A percentile compares a stretch with the other conserved stretches of the same genome.
phyloP scores from a whole-genome alignment of 2,329 filamentous ascomycete species.

The Meredithiella fracta region DNA sequence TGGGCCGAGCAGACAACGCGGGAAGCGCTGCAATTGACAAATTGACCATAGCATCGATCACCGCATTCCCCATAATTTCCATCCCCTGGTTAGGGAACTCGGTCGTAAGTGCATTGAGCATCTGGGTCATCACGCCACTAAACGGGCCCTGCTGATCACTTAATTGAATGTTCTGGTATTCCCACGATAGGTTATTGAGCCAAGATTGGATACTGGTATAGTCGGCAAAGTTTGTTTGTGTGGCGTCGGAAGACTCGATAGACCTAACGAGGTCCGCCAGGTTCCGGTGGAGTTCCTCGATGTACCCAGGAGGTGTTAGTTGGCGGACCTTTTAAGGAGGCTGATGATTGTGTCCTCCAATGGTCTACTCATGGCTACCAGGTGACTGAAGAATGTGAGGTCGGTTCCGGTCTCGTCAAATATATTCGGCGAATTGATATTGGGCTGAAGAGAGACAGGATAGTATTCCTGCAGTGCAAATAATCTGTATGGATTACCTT shows the following conservation, averaged over 20 bases:
- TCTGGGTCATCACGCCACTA: constrained; percentile 14
- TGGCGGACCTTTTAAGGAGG: constrained; percentile 39
- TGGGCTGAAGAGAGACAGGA: constrained; percentile 53
- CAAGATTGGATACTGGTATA: constrained; percentile 45
- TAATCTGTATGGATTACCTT: constrained; percentile 27
- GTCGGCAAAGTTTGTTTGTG: constrained; percentile 23
- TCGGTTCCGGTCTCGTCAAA: constrained; percentile 12
- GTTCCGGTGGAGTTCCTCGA: constrained; percentile 34
- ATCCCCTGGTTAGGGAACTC: constrained; percentile 57
- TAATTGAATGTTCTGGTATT: constrained; percentile 20
- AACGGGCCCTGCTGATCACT: constrained; percentile 11
- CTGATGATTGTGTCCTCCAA: constrained; percentile 35
- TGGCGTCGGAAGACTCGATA: constrained; percentile 21
- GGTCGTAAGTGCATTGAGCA: constrained; percentile 48
- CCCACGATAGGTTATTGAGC: constrained; percentile 43
- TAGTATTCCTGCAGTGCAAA: constrained; percentile 56
- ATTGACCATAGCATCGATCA: constrained; percentile 54
- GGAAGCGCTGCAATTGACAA: constrained; percentile 35
- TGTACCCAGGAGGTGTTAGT: constrained; percentile 46
- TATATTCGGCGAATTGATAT: constrained; percentile 31
- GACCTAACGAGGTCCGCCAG: constrained; percentile 10
- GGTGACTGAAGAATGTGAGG: constrained; percentile 27
- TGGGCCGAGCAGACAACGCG: constrained; percentile 43
- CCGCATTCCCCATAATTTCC: constrained; percentile 56
- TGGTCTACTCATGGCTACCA: constrained; percentile 42